A percentile compares a stretch with the other conserved stretches of the same genome.
Evolutionary conservation across 192 early-diverging fungal species (phyloP).

Genomic region (Backusella mclennaniae): DNA sequence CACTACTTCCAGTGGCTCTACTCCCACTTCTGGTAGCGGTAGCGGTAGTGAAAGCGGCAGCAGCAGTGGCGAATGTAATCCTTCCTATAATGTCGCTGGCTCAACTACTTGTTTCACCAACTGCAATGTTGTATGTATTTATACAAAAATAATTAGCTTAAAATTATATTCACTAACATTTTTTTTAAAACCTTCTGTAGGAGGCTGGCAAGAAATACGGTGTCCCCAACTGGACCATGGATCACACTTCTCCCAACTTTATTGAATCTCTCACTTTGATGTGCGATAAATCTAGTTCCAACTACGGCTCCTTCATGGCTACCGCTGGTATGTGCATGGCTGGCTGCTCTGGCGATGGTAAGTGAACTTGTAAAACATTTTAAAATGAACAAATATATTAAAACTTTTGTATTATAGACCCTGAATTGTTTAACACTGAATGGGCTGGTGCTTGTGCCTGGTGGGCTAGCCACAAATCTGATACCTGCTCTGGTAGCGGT

Average conservation of each 20-base stretch:
- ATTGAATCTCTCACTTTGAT: not conserved
- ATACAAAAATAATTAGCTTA: not conserved
- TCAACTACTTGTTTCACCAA: not conserved
- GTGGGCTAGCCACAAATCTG: not conserved
- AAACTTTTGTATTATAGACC: too few relatives aligned
- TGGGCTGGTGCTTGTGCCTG: slow-evolving; percentile 3
- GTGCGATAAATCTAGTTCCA: not conserved
- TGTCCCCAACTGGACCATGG: not conserved
- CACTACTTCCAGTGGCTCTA: not conserved
- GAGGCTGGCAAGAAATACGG: not conserved
- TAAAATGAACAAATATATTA: too few relatives aligned
- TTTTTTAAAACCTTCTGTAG: not conserved
- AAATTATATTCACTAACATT: not conserved
- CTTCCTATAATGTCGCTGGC: not conserved
- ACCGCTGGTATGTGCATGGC: not conserved
- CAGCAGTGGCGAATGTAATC: not conserved
- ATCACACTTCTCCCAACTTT: not conserved
- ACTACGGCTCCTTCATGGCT: not conserved
- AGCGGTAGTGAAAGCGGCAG: too few relatives aligned
- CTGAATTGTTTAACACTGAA: not conserved
- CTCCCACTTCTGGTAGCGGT: too few relatives aligned
- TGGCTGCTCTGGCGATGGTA: not conserved
- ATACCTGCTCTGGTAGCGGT: not conserved
- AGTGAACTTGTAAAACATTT: not conserved
- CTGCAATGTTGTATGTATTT: slow-evolving; percentile 4